These are phyloP conservation scores for Lepiota subincarnata DNA, from an alignment of 768 basidiomycete species.

Conservation along the genomic window DNA sequence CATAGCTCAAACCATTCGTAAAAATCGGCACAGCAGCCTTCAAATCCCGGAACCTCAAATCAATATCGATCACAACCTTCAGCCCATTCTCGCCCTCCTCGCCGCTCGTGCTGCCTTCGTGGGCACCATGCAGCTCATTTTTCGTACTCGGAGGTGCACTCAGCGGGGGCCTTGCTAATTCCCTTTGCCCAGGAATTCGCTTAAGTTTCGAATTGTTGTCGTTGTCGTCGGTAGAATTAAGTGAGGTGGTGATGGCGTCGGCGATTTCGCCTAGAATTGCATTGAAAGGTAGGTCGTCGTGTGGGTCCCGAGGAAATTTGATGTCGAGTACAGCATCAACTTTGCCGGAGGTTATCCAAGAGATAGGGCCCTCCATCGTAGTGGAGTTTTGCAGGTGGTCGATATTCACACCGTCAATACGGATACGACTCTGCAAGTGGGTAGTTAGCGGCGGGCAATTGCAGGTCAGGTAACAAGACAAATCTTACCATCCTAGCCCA, in stretches of 20 bases:
- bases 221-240: conserved; percentile 33
- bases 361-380: conserved; percentile 82
- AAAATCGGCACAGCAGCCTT: conserved; percentile 95
- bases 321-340: conserved; percentile 96
- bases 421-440: conserved; percentile 73
- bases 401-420: conserved; percentile 94
- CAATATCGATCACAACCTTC: conserved; percentile 81
- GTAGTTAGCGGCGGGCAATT: background rate
- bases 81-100: conserved; percentile 17
- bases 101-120: conserved; percentile 26
- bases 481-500: conserved; percentile 83
- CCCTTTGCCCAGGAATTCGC: conserved; percentile 80
- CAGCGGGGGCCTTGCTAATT: conserved; percentile 82
- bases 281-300: conserved; percentile 66
- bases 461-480: background rate
- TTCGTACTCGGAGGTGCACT: conserved; percentile 53
- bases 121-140: conserved; percentile 18
- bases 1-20: conserved; percentile 82
- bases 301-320: conserved; percentile 84
- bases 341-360: conserved; percentile 97
- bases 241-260: conserved; percentile 74
- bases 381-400: conserved; percentile 89
- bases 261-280: conserved; percentile 87
- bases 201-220: conserved; percentile 33
- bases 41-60: conserved; percentile 89